Evolutionary conservation across 345 rosid genomes (phyloP), one percentile per base, ranked within the genome.

Genomic region (Dovyalis caffra): DNA sequence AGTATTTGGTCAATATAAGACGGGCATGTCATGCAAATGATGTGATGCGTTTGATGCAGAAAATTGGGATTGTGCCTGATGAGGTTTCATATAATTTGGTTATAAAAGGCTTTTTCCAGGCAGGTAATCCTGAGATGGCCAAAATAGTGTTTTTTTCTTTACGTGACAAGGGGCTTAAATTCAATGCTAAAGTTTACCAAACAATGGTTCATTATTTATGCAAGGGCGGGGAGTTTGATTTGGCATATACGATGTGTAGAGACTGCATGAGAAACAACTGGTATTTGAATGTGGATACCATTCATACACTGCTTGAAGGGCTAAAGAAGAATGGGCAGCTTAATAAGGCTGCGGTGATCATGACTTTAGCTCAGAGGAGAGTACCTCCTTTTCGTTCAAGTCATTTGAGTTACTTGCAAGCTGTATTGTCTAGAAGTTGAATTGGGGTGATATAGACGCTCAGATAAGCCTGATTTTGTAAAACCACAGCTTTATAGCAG

Each of bases 151-250:
- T 86, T 78, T 86, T 90, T 77, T 86, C 95, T 2, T 70, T 92
- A 77, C 89, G 79, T 56, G 81, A 78, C 21, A 82, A 82, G 6
- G 87, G 86, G 12, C 81, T 74, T 77, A 85, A 74, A 74, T 92
- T 91, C 8, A 92, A 90, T 78, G 80, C 51, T 64, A 88, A 87
- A 83, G 88, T 90, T 67, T 89, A 90, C 81, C 91, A 92, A 84
- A 90, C 96, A 28, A 84, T 90, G 97, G 85, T 89, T 69, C 96
- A 92, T 83, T 88, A 90, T 82, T 83, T 92, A 35, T 89, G 94
- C 70, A 86, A 83, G 74, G 92, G 83, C 35, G 86, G 78, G 32
- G 86, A 86, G 56, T 88, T 85, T 82, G 83, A 84, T 82, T 77
- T 91, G 85, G 89, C 91, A 63, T 89, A 83, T 74, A 87, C 89